Percentiles rank a stretch among this genome's conserved stretches.
These are phyloP conservation scores for Candida rishiriensis DNA, from an alignment of 805 yeast genomes.

Conservation along the genomic window DNA sequence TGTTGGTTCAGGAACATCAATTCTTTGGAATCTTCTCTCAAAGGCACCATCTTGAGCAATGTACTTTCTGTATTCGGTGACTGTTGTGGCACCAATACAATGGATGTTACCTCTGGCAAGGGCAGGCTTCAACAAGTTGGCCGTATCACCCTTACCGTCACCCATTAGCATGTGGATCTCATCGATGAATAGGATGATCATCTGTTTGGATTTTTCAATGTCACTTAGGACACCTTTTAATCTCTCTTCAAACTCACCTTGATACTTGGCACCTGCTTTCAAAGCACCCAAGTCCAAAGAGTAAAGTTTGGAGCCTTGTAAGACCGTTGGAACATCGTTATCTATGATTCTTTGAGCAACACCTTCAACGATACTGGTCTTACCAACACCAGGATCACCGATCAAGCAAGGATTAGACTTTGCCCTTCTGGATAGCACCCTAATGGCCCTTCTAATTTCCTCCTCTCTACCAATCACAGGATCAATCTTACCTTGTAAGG, in stretches of 20 bases:
- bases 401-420: conserved; percentile 95
- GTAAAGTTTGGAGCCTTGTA: conserved; percentile 75
- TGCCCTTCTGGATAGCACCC: conserved; percentile 94
- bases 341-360: conserved; percentile 97
- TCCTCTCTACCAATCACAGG: conserved; percentile 99
- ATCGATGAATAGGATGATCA: conserved; percentile 90
- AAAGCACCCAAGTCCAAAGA: conserved; percentile 93
- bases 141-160: conserved; percentile 96
- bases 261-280: conserved; percentile 98
- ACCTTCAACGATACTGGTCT: conserved; percentile 96
- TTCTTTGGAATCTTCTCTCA: conserved; percentile 96
- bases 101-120: conserved; percentile 94
- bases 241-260: conserved; percentile 98
- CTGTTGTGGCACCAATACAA: conserved; percentile 98
- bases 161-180: conserved; percentile 99
- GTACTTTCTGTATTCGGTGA: conserved; percentile 87
- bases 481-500: conserved; percentile 90
- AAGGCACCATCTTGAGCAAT: conserved; percentile 97
- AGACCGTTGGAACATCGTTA: conserved; percentile 87
- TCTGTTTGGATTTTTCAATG: conserved; percentile 78
- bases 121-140: conserved; percentile 94
- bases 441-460: conserved; percentile 90
- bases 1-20: conserved; percentile 93
- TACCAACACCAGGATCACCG: conserved; percentile 99
- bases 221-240: conserved; percentile 94